phyloP scores from a whole-genome alignment of 148 eudicot genomes.

The Chenopodium suecicum region DNA sequence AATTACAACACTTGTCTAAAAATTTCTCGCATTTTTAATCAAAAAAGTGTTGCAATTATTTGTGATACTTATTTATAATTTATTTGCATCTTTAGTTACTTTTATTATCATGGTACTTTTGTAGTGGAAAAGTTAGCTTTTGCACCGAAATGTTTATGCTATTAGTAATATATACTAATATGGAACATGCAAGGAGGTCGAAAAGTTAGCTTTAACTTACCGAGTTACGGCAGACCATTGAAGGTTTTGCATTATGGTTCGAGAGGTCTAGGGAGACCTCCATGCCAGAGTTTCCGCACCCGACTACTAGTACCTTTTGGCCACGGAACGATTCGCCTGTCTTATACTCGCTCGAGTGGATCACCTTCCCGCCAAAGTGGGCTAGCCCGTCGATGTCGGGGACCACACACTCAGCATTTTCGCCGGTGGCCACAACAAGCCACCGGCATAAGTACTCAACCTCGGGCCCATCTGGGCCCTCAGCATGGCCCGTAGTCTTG shows the following conservation, averaged over 20 bases:
- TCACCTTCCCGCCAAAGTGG: conserved; percentile 62
- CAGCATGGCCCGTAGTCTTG: conserved; percentile 30
- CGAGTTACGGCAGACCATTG: conserved; percentile 77
- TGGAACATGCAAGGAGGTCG: too few species aligned
- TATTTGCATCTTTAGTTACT: too few species aligned
- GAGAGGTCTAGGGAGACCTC: conserved; percentile 82
- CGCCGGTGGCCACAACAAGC: conserved; percentile 92
- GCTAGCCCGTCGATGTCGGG: conserved; percentile 74
- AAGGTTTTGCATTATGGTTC: conserved; percentile 70
- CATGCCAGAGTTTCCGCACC: conserved; percentile 96
- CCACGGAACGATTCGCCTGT: conserved; percentile 63
- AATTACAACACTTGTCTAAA: too few species aligned
- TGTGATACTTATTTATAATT: too few species aligned
- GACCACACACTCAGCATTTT: conserved; percentile 69
- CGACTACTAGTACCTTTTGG: conserved; percentile 72
- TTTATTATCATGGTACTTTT: too few species aligned
- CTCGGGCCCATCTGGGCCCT: conserved; percentile 21
- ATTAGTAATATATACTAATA: too few species aligned
- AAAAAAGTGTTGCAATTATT: too few species aligned
- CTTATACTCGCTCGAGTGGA: conserved; percentile 74
- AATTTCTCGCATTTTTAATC: too few species aligned
- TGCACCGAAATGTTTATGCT: too few species aligned
- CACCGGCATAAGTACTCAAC: conserved; percentile 83
- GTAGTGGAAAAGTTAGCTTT: too few species aligned
- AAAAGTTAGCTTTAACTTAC: conserved; percentile 35